These are phyloP conservation scores for Prunus yedoensis DNA, from an alignment of 331 rosid species.

Conservation along the genomic window DNA sequence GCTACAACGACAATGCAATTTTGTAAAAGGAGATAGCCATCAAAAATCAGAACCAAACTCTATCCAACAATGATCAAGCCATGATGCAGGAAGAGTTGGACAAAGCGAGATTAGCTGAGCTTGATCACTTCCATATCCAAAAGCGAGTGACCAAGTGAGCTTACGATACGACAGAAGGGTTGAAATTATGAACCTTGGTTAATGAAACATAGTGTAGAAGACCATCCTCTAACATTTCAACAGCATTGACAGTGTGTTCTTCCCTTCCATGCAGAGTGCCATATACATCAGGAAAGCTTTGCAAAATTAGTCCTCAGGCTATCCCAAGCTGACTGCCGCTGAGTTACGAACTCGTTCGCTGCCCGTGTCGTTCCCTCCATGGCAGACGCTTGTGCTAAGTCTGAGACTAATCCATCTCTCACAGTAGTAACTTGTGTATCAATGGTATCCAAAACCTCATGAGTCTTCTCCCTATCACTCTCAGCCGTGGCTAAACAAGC, in stretches of 20 bases:
- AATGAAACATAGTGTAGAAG: not conserved
- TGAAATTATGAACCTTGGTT: not conserved
- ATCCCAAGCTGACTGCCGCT: not conserved
- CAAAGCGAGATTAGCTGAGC: not conserved
- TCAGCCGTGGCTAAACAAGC: too few relatives aligned
- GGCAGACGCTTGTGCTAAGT: slow-evolving; percentile 3
- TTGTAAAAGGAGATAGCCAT: too few relatives aligned
- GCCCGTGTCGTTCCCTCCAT: not conserved
- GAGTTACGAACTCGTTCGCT: slow-evolving; percentile 2
- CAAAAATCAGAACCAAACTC: not conserved
- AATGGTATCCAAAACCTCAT: not conserved
- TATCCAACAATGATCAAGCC: not conserved
- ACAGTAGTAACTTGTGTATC: slow-evolving; percentile 5
- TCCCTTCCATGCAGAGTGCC: too few relatives aligned
- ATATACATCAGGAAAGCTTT: not conserved
- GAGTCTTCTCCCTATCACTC: too few relatives aligned
- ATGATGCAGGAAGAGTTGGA: not conserved
- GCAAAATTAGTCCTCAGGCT: not conserved
- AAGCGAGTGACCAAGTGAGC: too few relatives aligned
- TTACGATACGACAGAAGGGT: too few relatives aligned
- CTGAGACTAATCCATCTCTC: not conserved
- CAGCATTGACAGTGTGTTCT: too few relatives aligned
- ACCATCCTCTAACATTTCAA: too few relatives aligned
- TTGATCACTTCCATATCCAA: not conserved
- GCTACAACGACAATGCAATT: too few relatives aligned